phyloP scores from a whole-genome alignment of 495 filamentous ascomycete genomes.

The Hyaloscypha bicolor region DNA sequence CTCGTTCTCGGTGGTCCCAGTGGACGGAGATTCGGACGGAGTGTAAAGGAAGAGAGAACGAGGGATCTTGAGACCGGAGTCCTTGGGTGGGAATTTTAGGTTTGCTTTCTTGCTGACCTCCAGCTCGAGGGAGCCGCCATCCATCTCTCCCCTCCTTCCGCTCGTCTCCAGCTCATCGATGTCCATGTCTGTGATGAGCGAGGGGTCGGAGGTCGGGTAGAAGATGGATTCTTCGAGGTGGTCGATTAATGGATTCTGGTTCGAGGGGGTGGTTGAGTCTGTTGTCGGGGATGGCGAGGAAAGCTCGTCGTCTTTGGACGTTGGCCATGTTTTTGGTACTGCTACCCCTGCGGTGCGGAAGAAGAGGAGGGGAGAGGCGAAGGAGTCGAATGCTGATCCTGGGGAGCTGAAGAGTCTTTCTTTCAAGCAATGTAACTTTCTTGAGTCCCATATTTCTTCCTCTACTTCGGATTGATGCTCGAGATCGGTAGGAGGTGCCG shows the following conservation, averaged over 20 bases:
- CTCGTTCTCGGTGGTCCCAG: no score
- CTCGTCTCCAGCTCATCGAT: background rate
- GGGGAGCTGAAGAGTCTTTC: slow-evolving; percentile 44
- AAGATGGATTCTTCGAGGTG: background rate
- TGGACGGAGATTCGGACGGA: background rate
- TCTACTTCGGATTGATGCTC: slow-evolving; percentile 7
- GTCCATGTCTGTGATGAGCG: background rate
- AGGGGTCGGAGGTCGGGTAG: background rate
- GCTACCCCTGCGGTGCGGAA: slow-evolving; percentile 47
- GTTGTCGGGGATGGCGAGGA: no score
- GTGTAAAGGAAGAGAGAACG: slow-evolving; percentile 18
- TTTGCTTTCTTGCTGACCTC: slow-evolving; percentile 13
- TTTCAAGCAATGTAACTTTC: slow-evolving; percentile 35
- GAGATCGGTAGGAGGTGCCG: background rate
- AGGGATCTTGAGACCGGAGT: slow-evolving; percentile 29
- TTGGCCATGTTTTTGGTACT: slow-evolving; percentile 19
- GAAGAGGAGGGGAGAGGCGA: slow-evolving; percentile 54
- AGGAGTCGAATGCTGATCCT: slow-evolving; percentile 50
- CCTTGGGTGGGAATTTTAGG: slow-evolving; percentile 30
- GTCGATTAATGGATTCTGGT: background rate
- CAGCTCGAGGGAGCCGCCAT: slow-evolving; percentile 1
- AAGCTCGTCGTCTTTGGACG: no score
- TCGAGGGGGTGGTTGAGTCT: background rate
- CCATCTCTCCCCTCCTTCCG: background rate
- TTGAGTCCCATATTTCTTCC: slow-evolving; percentile 7